Evolutionary conservation across 176 grass and related monocot species (phyloP).

Genomic region (Carex kokanica): DNA sequence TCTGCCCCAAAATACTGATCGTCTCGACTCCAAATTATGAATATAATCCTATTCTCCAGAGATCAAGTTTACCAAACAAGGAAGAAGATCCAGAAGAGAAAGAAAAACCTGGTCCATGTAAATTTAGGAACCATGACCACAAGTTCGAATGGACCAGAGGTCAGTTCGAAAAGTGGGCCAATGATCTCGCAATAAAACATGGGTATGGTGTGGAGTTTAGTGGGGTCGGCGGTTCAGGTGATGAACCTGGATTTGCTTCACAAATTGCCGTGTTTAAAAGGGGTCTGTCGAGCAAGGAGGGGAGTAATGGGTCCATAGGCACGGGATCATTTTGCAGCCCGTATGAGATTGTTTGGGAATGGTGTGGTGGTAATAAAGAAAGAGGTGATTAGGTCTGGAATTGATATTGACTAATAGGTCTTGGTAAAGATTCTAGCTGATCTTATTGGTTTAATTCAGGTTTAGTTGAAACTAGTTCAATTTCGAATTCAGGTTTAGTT

Average conservation of each 20-base stretch:
- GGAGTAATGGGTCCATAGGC: background rate
- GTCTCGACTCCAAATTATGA: conserved; percentile 94
- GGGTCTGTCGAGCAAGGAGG: background rate
- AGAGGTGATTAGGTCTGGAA: conserved; percentile 14
- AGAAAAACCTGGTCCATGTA: conserved; percentile 50
- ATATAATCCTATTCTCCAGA: conserved; percentile 87
- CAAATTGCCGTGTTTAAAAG: conserved; percentile 94
- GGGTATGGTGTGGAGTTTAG: conserved; percentile 69
- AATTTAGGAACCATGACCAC: conserved; percentile 90
- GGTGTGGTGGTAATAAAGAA: conserved; percentile 31
- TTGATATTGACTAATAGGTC: background rate
- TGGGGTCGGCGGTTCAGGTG: conserved; percentile 67
- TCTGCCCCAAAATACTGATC: conserved; percentile 51
- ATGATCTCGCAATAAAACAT: conserved; percentile 46
- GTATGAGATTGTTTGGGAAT: conserved; percentile 76
- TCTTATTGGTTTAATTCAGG: conserved; percentile 1
- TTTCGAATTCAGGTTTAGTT: background rate
- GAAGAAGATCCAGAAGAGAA: conserved; percentile 62
- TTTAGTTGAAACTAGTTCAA: conserved; percentile 10
- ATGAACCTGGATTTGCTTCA: conserved; percentile 84
- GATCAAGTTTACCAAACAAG: conserved; percentile 59
- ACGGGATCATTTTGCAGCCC: conserved; percentile 26
- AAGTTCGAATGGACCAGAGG: conserved; percentile 92
- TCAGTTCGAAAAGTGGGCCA: conserved; percentile 85
- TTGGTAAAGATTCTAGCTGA: background rate